Conservation (phyloP, 2,329 filamentous ascomycete species). For the Alternaria sp. region DNA sequence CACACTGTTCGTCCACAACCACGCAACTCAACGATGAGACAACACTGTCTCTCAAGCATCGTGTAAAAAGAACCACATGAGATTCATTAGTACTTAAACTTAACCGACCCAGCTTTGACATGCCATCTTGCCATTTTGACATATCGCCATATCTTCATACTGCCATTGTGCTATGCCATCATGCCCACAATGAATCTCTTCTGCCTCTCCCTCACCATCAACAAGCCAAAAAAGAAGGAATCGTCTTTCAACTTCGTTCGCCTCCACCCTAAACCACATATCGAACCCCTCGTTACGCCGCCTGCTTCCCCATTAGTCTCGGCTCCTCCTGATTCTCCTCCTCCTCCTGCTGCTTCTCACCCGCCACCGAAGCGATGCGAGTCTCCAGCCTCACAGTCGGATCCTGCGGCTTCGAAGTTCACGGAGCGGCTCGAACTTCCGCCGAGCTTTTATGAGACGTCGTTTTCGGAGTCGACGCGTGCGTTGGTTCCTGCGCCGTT, state of each 20-base stretch:
- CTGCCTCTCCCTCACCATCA: not conserved
- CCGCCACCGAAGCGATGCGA: not conserved
- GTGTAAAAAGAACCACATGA: not conserved
- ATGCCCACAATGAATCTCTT: not conserved
- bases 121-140: not conserved
- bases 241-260: not conserved
- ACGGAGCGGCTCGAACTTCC: not conserved
- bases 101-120: not conserved
- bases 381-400: not conserved
- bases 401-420: not conserved
- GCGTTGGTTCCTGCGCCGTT: not conserved
- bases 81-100: not conserved
- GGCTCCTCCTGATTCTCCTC: not conserved
- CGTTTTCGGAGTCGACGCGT: not conserved
- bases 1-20: not conserved
- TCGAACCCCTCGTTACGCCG: not conserved
- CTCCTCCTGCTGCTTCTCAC: rapidly evolving
- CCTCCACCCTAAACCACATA: not conserved
- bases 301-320: not conserved
- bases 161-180: not conserved
- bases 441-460: not conserved
- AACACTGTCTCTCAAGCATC: not conserved
- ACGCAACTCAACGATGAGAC: not conserved
- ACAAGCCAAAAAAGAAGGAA: not conserved
- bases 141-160: not conserved